Conservation (phyloP, 176 grass and related monocot species). For the Triticum monococcum region DNA sequence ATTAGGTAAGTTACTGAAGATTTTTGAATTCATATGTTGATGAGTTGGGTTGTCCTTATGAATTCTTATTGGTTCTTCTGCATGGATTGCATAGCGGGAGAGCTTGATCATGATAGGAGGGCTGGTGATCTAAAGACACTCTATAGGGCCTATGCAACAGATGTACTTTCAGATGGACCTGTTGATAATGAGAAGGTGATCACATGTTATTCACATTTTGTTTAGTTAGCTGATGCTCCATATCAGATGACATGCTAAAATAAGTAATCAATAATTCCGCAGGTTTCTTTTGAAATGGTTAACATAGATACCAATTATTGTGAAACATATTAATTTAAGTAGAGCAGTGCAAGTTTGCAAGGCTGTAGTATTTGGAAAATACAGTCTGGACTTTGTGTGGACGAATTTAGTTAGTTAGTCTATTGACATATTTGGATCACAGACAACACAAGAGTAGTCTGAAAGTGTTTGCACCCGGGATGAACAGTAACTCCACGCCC, state of each 20-base stretch:
- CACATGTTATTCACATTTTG: constrained; percentile 7
- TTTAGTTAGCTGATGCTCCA: constrained; percentile 21
- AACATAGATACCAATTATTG: constrained; percentile 14
- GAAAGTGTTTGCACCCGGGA: no score
- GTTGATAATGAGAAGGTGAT: constrained; percentile 77
- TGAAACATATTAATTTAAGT: constrained; percentile 18
- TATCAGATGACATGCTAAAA: constrained; percentile 9
- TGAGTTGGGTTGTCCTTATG: constrained; percentile 17
- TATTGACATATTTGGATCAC: neutral
- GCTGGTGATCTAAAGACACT: constrained; percentile 76
- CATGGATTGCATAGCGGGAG: constrained; percentile 59
- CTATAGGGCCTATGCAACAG: constrained; percentile 75
- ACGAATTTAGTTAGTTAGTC: no score
- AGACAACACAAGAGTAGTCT: no score
- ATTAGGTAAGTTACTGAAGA: constrained; percentile 56
- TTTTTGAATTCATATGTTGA: constrained; percentile 30
- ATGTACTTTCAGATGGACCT: constrained; percentile 68
- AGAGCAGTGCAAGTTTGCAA: constrained; percentile 9
- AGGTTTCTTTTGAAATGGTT: neutral
- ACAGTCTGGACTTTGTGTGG: neutral
- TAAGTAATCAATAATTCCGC: neutral
- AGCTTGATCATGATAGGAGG: constrained; percentile 69
- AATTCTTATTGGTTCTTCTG: constrained; percentile 6
- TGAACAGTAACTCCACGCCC: no score
- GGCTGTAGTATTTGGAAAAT: neutral